Evolutionary conservation across 1,284 basidiomycete genomes (phyloP), one percentile per base, ranked within the genome.

Genomic region (Sparassis latifolia): DNA sequence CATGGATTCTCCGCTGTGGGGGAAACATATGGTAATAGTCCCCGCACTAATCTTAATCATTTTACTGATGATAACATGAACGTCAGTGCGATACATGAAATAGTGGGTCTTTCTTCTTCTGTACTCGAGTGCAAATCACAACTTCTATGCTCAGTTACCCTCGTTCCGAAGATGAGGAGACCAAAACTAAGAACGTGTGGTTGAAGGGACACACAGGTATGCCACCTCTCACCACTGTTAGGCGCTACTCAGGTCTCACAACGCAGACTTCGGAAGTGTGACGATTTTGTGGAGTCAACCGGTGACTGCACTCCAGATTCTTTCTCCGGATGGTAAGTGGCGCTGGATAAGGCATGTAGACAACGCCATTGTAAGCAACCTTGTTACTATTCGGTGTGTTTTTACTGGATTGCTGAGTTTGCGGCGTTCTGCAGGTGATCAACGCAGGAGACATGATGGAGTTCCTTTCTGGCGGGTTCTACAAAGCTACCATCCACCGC

Each of bases 221-320:
- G 66, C 20, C 6, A 37, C 6, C 6, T 7, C 35, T 6, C 35
- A 12, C 35, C 35, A 37, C 12, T 37, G 12, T 7, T 37, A 37
- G 20, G 4, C 44, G 38, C 9, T n/a, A n/a, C 31, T 10, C 12
- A 32, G 12, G 29, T 1, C 33, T 35, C 42, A 20, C 32, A 20
- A 20, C 20, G 20, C 35, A 82, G 81, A 84, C 57, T 72, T 78
- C 53, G 79, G 77, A 6, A 74, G 71, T 4, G 66, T 84, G 45
- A 78, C 75, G 2, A 73, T 82, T 10, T 62, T 84, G 6, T 82
- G 75, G 67, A 79, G 77, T 42, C 82, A 84, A 52, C 81, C 82
- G 0, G 74, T 84, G 1, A 68, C 76, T 2, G 80, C 70, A 0
- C 68, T 84, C n/a, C 82, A 84, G 50, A 82, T 85, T 42, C 64